phyloP scores from a whole-genome alignment of 257 asterid species.

The Solanum virginianum region DNA sequence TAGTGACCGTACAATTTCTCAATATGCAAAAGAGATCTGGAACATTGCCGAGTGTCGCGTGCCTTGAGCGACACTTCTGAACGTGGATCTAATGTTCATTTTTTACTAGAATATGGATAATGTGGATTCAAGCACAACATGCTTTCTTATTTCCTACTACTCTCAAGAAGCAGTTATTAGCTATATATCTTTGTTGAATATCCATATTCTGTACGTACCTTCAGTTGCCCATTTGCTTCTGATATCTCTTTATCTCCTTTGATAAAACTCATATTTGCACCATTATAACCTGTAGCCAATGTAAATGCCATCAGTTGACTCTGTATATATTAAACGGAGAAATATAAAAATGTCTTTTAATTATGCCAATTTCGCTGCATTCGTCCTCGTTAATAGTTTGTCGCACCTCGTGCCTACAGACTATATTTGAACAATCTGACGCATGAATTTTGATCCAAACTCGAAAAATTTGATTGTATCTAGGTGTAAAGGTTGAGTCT shows the following conservation, averaged over 20 bases:
- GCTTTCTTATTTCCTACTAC: background rate
- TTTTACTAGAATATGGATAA: background rate
- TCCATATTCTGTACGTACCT: background rate
- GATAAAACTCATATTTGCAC: background rate
- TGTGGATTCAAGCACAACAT: background rate
- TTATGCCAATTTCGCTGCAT: background rate
- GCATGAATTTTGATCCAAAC: too few species aligned
- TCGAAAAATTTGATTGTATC: too few species aligned
- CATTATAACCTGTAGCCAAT: background rate
- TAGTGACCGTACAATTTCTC: conserved; percentile 90
- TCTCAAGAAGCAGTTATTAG: background rate
- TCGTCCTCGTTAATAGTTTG: background rate
- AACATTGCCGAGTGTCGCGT: conserved; percentile 50
- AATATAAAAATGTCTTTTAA: background rate
- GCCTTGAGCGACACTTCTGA: conserved; percentile 12
- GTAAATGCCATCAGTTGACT: background rate
- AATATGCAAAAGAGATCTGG: conserved; percentile 88
- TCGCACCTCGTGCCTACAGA: background rate
- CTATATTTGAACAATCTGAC: background rate
- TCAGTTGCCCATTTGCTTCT: background rate
- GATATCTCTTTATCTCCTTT: background rate
- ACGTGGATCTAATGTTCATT: background rate
- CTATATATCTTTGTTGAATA: background rate
- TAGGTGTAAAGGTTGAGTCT: too few species aligned
- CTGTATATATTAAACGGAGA: background rate